Conservation (phyloP, 306 rosid genomes). For the Alnus glutinosa region DNA sequence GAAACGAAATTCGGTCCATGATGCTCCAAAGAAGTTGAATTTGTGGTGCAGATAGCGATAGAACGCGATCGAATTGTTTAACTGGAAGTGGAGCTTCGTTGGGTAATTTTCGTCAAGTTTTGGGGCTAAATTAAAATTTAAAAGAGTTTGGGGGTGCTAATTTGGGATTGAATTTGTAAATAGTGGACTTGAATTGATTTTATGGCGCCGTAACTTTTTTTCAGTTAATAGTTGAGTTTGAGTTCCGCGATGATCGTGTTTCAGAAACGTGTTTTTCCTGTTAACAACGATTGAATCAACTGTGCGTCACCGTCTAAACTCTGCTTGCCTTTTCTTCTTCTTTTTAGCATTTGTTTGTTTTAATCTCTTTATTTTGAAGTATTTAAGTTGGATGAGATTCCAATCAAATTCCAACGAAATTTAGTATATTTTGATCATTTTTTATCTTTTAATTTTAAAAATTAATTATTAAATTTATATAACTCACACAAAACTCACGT, state of each 20-base stretch:
- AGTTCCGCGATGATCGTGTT: conserved; percentile 21
- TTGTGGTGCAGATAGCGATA: conserved; percentile 13
- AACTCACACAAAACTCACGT: no score
- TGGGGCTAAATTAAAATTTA: conserved; percentile 21
- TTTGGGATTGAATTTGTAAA: neutral
- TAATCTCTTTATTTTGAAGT: no score
- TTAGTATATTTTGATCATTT: no score
- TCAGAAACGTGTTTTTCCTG: no score
- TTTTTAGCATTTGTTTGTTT: no score
- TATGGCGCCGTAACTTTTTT: neutral
- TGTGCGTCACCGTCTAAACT: no score
- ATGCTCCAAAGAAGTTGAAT: conserved; percentile 31
- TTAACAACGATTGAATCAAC: no score
- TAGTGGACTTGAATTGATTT: conserved; percentile 33
- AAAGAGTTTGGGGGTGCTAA: conserved; percentile 2
- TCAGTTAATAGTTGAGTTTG: conserved; percentile 27
- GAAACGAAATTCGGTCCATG: conserved; percentile 4
- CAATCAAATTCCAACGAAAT: no score
- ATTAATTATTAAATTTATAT: no score
- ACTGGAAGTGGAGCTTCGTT: conserved; percentile 10
- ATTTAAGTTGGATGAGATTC: no score
- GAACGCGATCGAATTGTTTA: conserved; percentile 40
- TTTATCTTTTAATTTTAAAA: no score
- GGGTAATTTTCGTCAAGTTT: conserved; percentile 24
- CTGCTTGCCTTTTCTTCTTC: no score